These are phyloP conservation scores for Collybia nuda DNA, from an alignment of 768 basidiomycete species.

Conservation along the genomic window DNA sequence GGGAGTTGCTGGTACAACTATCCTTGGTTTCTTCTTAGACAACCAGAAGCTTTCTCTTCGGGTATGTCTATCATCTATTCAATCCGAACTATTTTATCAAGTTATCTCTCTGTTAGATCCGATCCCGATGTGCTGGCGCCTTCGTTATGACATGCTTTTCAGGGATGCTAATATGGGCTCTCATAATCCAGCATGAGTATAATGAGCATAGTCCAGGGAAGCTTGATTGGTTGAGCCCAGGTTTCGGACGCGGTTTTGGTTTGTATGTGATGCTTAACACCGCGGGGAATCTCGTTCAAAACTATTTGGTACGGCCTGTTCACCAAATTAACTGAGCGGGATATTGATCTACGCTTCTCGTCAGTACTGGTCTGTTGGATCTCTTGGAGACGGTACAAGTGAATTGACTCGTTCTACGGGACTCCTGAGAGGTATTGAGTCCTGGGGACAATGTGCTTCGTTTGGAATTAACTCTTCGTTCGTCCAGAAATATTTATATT, in stretches of 20 bases:
- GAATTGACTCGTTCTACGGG: constrained; percentile 17
- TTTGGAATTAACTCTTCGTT: constrained; percentile 18
- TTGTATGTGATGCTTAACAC: constrained; percentile 15
- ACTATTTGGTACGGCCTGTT: constrained; percentile 13
- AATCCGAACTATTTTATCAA: not conserved
- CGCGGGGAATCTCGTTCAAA: constrained; percentile 15
- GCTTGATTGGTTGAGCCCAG: constrained; percentile 18
- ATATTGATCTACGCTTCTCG: not conserved
- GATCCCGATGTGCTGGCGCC: constrained; percentile 12
- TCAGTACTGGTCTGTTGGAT: constrained; percentile 19
- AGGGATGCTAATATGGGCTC: constrained; percentile 16
- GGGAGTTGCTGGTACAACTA: constrained; percentile 9
- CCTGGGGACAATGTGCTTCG: constrained; percentile 17
- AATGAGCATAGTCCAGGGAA: constrained; percentile 11
- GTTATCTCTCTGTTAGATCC: constrained; percentile 1
- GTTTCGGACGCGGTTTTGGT: constrained; percentile 16
- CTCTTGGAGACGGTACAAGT: constrained; percentile 12
- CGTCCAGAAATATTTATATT: constrained; percentile 1
- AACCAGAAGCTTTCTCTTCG: constrained; percentile 9
- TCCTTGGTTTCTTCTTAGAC: constrained; percentile 17
- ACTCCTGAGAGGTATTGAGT: constrained; percentile 13
- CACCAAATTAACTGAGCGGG: not conserved
- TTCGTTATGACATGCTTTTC: constrained; percentile 16
- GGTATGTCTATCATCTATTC: not conserved
- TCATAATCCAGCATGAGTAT: constrained; percentile 16